Conservation (phyloP, 75 land plant species). For the Selaginella moellendorffii region DNA sequence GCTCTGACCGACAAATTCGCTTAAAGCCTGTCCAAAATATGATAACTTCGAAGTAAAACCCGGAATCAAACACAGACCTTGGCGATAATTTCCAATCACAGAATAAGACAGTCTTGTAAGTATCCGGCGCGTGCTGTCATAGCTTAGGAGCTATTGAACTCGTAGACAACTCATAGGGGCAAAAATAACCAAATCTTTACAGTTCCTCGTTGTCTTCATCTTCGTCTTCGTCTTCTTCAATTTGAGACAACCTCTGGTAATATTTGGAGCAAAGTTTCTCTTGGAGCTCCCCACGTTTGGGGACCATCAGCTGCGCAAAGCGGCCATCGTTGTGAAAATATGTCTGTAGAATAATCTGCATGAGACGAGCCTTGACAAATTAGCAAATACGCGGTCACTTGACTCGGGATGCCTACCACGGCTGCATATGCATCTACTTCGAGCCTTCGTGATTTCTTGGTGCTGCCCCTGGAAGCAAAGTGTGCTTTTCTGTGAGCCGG, state of each 20-base stretch:
- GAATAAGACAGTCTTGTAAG: too few relatives aligned
- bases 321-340: neutral
- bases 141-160: too few relatives aligned
- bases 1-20: too few relatives aligned
- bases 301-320: neutral
- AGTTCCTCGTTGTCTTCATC: neutral
- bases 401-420: constrained; percentile 28
- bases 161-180: too few relatives aligned
- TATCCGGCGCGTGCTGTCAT: too few relatives aligned
- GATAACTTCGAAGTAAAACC: too few relatives aligned
- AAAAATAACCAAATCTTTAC: too few relatives aligned
- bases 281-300: neutral
- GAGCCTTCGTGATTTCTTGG: constrained; percentile 38
- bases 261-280: neutral
- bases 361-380: too few relatives aligned
- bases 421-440: constrained; percentile 81
- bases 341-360: neutral
- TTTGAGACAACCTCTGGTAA: neutral
- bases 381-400: neutral
- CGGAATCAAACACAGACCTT: too few relatives aligned
- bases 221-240: neutral
- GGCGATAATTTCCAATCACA: too few relatives aligned
- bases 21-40: too few relatives aligned
- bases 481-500: neutral
- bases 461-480: constrained; percentile 48